Percentiles rank a stretch among this genome's conserved stretches.
Conservation (phyloP, 106 monocot genomes). For the Agapanthus africanus region DNA sequence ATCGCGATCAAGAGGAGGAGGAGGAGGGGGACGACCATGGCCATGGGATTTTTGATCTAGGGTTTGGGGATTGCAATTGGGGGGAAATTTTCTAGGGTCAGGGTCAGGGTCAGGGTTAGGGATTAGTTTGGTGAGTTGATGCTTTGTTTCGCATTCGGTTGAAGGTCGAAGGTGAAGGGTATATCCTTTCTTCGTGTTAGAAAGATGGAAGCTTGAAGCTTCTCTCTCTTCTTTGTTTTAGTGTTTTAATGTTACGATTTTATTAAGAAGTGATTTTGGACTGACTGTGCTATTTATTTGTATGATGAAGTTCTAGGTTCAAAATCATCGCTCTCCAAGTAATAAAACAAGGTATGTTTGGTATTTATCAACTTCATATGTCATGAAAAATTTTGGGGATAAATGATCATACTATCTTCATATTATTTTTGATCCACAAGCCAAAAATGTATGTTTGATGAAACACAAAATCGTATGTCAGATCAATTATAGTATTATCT, state of each 20-base stretch:
- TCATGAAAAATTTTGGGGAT: neutral
- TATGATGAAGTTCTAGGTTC: too few relatives aligned
- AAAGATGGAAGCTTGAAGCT: neutral
- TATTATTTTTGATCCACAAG: too few relatives aligned
- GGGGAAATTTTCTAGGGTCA: too few relatives aligned
- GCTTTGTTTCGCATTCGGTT: neutral
- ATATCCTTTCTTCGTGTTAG: neutral
- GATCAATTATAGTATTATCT: too few relatives aligned
- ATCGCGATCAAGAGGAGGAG: conserved; percentile 10
- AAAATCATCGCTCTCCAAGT: too few relatives aligned
- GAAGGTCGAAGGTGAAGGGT: neutral
- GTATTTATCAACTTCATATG: neutral
- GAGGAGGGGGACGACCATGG: conserved; percentile 10
- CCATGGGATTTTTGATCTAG: conserved; percentile 17
- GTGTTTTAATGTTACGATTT: too few relatives aligned
- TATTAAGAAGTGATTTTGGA: too few relatives aligned
- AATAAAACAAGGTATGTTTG: neutral
- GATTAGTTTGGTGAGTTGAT: neutral
- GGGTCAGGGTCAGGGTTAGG: too few relatives aligned
- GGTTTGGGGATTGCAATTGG: conserved; percentile 3
- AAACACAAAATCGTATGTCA: too few relatives aligned
- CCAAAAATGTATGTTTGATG: too few relatives aligned
- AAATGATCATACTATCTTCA: too few relatives aligned
- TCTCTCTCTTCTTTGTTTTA: neutral
- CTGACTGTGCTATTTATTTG: too few relatives aligned